phyloP scores from a whole-genome alignment of 192 early-diverging fungal genomes.

The Coemansia sp. region DNA sequence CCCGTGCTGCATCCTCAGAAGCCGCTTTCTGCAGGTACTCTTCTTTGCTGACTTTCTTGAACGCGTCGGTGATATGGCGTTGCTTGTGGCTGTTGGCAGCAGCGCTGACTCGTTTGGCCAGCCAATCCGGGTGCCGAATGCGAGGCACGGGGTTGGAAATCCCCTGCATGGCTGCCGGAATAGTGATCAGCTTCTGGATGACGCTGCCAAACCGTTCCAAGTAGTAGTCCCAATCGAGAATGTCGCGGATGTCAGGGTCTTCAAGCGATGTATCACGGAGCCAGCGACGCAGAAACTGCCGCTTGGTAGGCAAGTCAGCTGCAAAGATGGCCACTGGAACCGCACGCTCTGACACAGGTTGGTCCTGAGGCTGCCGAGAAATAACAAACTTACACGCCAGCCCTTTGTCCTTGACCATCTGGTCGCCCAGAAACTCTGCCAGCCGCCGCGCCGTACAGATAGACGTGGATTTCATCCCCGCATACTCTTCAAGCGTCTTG shows the following conservation, averaged over 20 bases:
- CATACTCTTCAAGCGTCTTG: conserved; percentile 92
- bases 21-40: conserved; percentile 25
- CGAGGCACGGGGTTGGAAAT: conserved; percentile 91
- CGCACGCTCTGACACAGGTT: conserved; percentile 89
- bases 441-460: conserved; percentile 93
- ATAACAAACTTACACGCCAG: conserved; percentile 96
- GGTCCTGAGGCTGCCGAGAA: conserved; percentile 72
- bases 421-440: conserved; percentile 94
- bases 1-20: conserved; percentile 4
- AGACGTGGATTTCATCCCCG: conserved; percentile 86
- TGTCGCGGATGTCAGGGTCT: conserved; percentile 83
- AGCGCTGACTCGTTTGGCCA: conserved; percentile 72
- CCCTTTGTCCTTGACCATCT: conserved; percentile 98
- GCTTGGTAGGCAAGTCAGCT: conserved; percentile 69
- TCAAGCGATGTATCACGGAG: conserved; percentile 73
- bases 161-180: conserved; percentile 96
- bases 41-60: conserved; percentile 54
- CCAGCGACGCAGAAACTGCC: conserved; percentile 90
- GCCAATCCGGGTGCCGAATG: conserved; percentile 92
- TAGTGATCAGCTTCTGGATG: conserved; percentile 96
- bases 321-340: conserved; percentile 95
- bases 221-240: conserved; percentile 97
- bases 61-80: conserved; percentile 79
- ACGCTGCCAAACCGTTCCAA: conserved; percentile 91
- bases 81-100: conserved; percentile 84